Evolutionary conservation across 2,329 filamentous ascomycete genomes (phyloP), one percentile per base, ranked within the genome.

Genomic region (Diplocarpon mali): DNA sequence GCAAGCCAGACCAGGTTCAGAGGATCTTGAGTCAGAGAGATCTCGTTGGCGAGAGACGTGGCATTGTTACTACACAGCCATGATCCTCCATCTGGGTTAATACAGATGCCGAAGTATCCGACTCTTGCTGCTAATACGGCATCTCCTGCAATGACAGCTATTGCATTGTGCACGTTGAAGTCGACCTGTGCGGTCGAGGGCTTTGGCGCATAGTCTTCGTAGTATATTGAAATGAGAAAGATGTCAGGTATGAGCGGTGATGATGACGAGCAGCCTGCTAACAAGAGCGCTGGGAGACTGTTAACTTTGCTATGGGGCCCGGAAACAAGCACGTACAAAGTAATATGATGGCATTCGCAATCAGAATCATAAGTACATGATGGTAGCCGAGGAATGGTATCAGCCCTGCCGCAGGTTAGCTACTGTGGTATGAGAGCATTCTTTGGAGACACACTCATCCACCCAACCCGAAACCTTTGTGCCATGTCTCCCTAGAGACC

Each of bases 31-130:
- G 95, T 88, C 35, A 94, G 78, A 15, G 77, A 82, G 35, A 96
- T 77, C 66, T 95, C 83, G 64, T 92, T 84, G 31, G 92, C 90
- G 38, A 98, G 74, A 2, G 88, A 81, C 2, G 90, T 95, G 15
- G 92, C 92, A 65, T 98, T 98, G 72, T 95, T 93, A 64, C 85
- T 92, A 75, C 92, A 98, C 47, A 96, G 76, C 76, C 87, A 98
- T 16, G 82, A 80, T 53, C 90, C 90, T 48, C 84, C 85, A 62
- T 95, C 87, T 1, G 86, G 81, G 66, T 88, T 92, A 64, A 96
- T 80, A 68, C 92, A 98, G 64, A 98, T 94, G 56, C 92, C 92
- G 60, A 98, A 98, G 70, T 94, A 98, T 54, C 92, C 92, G 27
- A 98, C 92, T 46, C 92, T 82, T 20, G 92, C 88, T 64, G 94